Evolutionary conservation across 345 rosid species (phyloP), one percentile per base, ranked within the genome.

Genomic region (Bruguiera parviflora): DNA sequence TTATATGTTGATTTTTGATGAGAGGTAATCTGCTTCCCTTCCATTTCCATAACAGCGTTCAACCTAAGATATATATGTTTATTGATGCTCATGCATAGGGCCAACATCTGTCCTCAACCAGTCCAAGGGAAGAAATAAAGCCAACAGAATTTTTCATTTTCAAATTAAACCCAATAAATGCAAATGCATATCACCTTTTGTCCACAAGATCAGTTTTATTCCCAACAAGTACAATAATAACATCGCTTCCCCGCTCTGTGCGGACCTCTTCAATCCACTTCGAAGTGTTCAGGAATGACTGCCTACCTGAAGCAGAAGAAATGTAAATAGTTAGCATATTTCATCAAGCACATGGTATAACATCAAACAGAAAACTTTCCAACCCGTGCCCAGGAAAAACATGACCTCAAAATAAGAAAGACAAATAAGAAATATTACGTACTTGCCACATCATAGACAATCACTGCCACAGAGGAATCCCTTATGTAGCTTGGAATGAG

Each of bases 211-310:
- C 96, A 5, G 96, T 90, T 79, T 90, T 90, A 79, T 90, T 90
- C 51, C 96, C 96, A 65, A 90, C 96, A 67, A 90, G 90, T 59
- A 90, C 89, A 69, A 90, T 87, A 60, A 91, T 91, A 58, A 91
- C 95, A 81, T 88, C 96, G 63, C 92, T 91, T 76, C 96, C 96
- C 46, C 96, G 82, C 82, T 91, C 95, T 52, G 89, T 85, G 68
- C 96, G 92, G 72, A 91, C 96, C 78, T 88, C 96, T 65, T 90
- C 96, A 65, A 88, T 86, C 96, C 96, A 90, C 74, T 88, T 90
- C 28, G 89, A 75, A 68, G 95, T 91, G 82, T 88, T 91, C 35
- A 88, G 80, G 75, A 91, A 88, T 1, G 96, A 88, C 62, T 88
- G 96, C 77, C 94, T 86, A 77, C 92, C 96, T 91, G 71, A 66